Conservation (phyloP, 2,329 filamentous ascomycete species). For the Botryosphaeria dothidea region DNA sequence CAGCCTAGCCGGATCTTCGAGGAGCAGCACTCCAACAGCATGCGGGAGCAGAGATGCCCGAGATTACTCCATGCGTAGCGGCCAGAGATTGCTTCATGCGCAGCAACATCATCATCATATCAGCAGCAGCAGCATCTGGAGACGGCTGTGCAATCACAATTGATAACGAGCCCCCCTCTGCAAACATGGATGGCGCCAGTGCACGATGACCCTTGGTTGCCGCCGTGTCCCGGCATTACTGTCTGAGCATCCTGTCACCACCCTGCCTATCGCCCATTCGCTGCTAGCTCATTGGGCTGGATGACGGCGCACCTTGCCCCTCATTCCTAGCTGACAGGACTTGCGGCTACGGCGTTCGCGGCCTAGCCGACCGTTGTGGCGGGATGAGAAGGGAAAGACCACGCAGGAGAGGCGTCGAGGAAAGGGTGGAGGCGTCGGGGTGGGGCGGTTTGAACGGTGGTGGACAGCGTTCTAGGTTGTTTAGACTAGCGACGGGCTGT, state of each 20-base stretch:
- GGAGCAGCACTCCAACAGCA: no score
- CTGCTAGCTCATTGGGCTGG: not conserved
- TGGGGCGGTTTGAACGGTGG: not conserved
- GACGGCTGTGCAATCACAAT: no score
- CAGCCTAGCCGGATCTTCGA: not conserved
- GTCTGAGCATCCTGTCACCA: not conserved
- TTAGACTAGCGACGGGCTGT: not conserved
- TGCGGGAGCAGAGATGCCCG: not conserved
- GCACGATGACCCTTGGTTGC: not conserved
- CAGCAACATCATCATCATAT: not conserved
- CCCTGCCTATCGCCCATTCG: no score
- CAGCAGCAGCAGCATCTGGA: no score
- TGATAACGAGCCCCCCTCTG: not conserved
- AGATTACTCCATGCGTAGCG: not conserved
- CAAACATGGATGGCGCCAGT: not conserved
- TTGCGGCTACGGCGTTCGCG: not conserved
- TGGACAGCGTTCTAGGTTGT: not conserved
- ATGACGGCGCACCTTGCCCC: not conserved
- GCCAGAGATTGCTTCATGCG: not conserved
- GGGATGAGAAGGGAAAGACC: not conserved
- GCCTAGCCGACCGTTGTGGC: not conserved
- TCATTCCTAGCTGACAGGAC: not conserved
- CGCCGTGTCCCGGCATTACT: not conserved
- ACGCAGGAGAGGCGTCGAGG: not conserved
- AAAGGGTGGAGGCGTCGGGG: not conserved